Percentiles rank a stretch among this genome's conserved stretches.
phyloP scores from a whole-genome alignment of 257 asterid genomes.

The Ocimum tenuiflorum region DNA sequence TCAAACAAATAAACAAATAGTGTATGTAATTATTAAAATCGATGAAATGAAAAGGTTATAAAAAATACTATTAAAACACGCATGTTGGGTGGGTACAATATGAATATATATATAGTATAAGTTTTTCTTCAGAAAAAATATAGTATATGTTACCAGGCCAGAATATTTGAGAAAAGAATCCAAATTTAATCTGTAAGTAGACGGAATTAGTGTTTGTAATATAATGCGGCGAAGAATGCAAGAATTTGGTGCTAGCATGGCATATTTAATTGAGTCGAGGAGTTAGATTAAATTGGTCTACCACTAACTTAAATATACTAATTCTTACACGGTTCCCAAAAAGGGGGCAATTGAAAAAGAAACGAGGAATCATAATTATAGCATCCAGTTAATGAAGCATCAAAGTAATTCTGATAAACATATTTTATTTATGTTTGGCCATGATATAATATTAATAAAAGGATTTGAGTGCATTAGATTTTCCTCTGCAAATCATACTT shows the following conservation, averaged over 20 bases:
- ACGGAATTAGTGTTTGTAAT: no score
- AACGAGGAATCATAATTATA: neutral
- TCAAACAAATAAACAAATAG: no score
- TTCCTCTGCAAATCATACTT: slow-evolving; percentile 28
- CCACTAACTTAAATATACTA: neutral
- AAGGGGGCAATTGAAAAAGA: neutral
- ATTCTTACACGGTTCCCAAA: neutral
- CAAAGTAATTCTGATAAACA: neutral
- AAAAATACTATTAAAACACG: no score
- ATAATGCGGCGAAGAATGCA: neutral
- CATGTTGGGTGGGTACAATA: no score
- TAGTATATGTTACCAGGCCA: no score
- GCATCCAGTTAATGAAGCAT: neutral
- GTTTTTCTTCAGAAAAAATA: no score
- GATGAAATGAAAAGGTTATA: no score
- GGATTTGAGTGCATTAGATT: neutral
- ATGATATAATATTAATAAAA: neutral
- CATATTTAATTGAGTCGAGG: neutral
- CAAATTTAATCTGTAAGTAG: no score
- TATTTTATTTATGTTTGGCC: slow-evolving; percentile 7
- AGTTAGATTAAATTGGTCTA: no score
- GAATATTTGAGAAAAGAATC: no score
- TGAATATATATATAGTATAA: no score
- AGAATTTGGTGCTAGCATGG: neutral
- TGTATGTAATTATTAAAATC: no score